phyloP scores from a whole-genome alignment of 495 filamentous ascomycete species.

The Xylaria nigripes region DNA sequence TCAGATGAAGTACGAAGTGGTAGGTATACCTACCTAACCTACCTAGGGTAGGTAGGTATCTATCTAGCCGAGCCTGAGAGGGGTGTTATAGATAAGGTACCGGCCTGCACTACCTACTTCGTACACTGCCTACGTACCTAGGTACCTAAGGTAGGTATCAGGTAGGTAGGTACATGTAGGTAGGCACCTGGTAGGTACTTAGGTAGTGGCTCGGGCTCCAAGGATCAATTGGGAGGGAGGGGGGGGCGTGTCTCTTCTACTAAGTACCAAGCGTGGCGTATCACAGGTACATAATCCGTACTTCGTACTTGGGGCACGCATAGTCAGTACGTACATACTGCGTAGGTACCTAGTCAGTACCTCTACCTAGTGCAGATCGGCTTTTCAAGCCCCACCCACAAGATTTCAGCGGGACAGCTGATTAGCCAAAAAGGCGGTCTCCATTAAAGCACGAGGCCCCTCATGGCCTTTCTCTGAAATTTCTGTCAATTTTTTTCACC shows the following conservation, averaged over 20 bases:
- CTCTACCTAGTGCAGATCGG: background rate
- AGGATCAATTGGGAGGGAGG: background rate
- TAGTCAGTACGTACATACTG: too few relatives aligned
- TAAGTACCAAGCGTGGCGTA: background rate
- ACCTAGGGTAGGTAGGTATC: too few relatives aligned
- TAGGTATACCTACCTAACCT: too few relatives aligned
- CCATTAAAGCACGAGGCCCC: slow-evolving; percentile 26
- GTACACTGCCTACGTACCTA: too few relatives aligned
- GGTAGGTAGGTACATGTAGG: background rate
- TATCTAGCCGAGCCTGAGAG: too few relatives aligned
- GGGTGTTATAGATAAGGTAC: too few relatives aligned
- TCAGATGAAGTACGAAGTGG: too few relatives aligned
- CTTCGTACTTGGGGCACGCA: slow-evolving; percentile 6
- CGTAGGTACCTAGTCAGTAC: too few relatives aligned
- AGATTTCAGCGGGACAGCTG: slow-evolving; percentile 28
- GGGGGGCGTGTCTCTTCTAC: too few relatives aligned
- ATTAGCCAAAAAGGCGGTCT: slow-evolving; percentile 27
- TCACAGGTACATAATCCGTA: too few relatives aligned
- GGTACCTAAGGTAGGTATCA: background rate
- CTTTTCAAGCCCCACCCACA: slow-evolving; percentile 12
- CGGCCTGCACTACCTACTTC: too few relatives aligned
- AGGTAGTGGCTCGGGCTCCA: slow-evolving; percentile 4
- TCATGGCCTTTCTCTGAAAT: slow-evolving; percentile 22
- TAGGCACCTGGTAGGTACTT: background rate
- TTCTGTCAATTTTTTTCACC: slow-evolving; percentile 27